Conservation (phyloP, 2,329 filamentous ascomycete species). For the Chrysoporthe deuterocubensis region DNA sequence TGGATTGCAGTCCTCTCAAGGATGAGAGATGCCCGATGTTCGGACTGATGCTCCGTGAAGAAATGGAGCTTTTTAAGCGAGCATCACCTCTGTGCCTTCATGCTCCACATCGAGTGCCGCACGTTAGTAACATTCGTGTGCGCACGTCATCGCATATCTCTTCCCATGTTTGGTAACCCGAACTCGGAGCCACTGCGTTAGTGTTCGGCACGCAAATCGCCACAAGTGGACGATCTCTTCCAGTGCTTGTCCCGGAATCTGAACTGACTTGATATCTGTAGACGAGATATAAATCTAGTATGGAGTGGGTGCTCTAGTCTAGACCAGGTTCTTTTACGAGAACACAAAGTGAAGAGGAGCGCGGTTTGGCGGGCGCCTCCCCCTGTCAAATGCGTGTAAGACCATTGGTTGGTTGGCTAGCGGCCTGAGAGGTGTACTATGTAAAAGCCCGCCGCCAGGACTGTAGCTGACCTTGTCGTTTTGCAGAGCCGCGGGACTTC, state of each 20-base stretch:
- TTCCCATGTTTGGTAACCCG: neutral
- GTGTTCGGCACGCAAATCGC: neutral
- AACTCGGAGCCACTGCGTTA: neutral
- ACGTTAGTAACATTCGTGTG: neutral
- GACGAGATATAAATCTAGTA: too few species aligned
- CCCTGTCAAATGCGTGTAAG: slow-evolving; percentile 18
- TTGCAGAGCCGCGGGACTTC: too few species aligned
- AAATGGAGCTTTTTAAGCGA: neutral
- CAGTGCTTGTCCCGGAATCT: too few species aligned
- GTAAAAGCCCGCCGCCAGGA: too few species aligned
- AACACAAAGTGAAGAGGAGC: neutral
- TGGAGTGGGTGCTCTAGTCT: too few species aligned
- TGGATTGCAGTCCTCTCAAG: neutral
- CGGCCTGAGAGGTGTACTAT: too few species aligned
- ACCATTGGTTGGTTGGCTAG: slow-evolving; percentile 5
- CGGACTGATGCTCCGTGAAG: neutral
- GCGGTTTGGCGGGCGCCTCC: too few species aligned
- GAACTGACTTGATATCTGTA: too few species aligned
- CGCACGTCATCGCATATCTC: slow-evolving; percentile 4
- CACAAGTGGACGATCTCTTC: neutral
- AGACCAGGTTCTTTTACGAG: neutral
- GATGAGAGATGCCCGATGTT: neutral
- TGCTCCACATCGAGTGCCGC: neutral
- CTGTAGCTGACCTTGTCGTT: too few species aligned
- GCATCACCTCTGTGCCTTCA: neutral